Base-by-base conservation (phyloP, 2,329 filamentous ascomycete species). In the Trichoderma sp. region DNA sequence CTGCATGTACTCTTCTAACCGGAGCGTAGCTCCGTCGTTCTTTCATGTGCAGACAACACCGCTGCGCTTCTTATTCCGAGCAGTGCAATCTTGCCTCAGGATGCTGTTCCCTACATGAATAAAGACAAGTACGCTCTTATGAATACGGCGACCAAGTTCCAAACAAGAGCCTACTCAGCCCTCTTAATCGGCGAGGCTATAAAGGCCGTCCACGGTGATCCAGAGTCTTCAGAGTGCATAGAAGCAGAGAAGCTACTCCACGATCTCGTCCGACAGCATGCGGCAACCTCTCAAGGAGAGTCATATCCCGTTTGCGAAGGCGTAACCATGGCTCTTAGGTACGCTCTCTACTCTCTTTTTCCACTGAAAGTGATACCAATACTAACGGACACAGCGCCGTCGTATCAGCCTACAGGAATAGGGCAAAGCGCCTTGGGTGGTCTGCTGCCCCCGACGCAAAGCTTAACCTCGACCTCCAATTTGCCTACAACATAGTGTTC, bases 251-350 rank as follows among this genome's bases (percentile, higher is more conserved):
- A 3, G 21, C 32, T 64, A 3, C 47, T 70, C 28, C 68, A 70
- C 60, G 47, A 70, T 12, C 26, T 70, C 21, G 39, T 70, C 5
- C 43, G 60, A 4, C 47, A 43, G 18, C 68, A 70, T 60, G 43
- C 47, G 0, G 53, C 30, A 34, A 70, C 32, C 4, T 15, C 47
- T 11, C 26, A 57, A 21, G 70, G 63, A 8, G 51, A 61, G 24
- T 51, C 60, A 1, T 71, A 67, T 24, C 63, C 70, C 14, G 34
- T 71, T 6, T 71, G 62, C 51, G 70, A 71, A 56, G 63, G 51
- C 6, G 34, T 71, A n/a, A 21, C 70, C 1, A 71, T 71, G 70
- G 61, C 62, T 30, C 53, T 71, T 2, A 71, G 69, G 69, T 67
- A 6, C 11, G 24, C 6, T 24, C 30, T n/a, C 36, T 18, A 4